Conservation (phyloP, 1,284 basidiomycete species). For the Tilletia walkeri region DNA sequence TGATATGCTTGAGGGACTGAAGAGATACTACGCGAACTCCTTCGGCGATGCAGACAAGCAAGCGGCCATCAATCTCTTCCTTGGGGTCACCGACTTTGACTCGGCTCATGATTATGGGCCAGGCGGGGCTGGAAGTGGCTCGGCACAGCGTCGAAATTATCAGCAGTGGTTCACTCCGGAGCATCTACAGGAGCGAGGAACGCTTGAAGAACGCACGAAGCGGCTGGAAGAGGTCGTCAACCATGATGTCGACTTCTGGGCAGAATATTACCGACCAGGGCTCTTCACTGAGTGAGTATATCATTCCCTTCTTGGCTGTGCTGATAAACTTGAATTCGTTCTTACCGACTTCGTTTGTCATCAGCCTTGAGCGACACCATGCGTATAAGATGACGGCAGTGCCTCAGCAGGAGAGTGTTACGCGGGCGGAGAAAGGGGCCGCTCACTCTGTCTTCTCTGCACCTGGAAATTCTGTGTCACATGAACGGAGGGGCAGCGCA, state of each 20-base stretch:
- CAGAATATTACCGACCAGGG: slow-evolving; percentile 52
- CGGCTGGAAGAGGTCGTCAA: slow-evolving; percentile 43
- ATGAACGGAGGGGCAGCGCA: neutral
- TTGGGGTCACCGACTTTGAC: slow-evolving; percentile 66
- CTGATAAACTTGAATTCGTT: neutral
- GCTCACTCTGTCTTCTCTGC: slow-evolving; percentile 11
- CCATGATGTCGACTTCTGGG: slow-evolving; percentile 48
- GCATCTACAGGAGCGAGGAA: slow-evolving; percentile 30
- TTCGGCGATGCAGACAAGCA: slow-evolving; percentile 89
- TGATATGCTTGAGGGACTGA: slow-evolving; percentile 93
- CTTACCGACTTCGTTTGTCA: neutral
- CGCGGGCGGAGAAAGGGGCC: neutral
- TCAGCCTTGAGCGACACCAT: slow-evolving; percentile 47
- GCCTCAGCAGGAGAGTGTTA: slow-evolving; percentile 29
- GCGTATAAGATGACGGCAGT: slow-evolving; percentile 56
- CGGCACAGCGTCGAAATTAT: slow-evolving; percentile 25
- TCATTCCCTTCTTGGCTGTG: neutral
- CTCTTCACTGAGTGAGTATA: slow-evolving; percentile 47
- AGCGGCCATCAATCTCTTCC: slow-evolving; percentile 92
- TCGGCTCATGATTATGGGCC: slow-evolving; percentile 1
- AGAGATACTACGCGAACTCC: slow-evolving; percentile 93
- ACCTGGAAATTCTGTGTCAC: neutral
- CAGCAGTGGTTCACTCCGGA: slow-evolving; percentile 42
- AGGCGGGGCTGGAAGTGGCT: neutral
- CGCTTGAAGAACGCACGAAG: slow-evolving; percentile 29